These are phyloP conservation scores for Aspergillus hortae DNA, from an alignment of 2,329 filamentous ascomycete species.

Conservation along the genomic window DNA sequence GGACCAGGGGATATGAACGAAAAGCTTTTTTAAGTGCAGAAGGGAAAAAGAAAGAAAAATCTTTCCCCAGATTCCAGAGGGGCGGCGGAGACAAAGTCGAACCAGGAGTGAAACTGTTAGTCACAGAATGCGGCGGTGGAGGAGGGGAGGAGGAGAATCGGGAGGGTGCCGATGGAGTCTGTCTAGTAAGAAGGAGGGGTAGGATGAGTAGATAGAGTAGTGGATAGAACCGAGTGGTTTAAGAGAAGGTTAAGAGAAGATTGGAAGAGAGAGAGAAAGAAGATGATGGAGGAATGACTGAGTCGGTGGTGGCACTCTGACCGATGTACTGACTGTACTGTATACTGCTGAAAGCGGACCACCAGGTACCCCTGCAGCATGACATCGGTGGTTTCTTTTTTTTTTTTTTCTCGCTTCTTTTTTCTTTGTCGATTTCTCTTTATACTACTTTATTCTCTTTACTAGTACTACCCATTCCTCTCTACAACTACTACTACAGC, in stretches of 20 bases:
- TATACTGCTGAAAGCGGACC: no score
- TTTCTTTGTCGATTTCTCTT: background rate
- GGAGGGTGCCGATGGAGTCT: background rate
- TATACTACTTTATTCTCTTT: no score
- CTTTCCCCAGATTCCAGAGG: conserved; percentile 31
- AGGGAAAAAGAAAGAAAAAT: conserved; percentile 10
- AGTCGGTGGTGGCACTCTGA: no score
- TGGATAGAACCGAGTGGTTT: no score
- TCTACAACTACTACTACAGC: no score
- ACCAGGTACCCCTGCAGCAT: background rate
- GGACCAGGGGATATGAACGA: no score
- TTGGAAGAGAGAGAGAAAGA: background rate
- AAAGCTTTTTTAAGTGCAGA: background rate
- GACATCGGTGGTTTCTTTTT: background rate
- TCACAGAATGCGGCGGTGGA: conserved; percentile 24
- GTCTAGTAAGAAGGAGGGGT: no score
- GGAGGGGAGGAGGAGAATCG: background rate
- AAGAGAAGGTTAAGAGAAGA: background rate
- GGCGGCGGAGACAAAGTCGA: conserved; percentile 17
- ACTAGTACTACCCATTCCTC: no score
- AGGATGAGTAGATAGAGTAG: no score
- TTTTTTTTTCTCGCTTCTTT: background rate
- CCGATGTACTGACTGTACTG: no score
- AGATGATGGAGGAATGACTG: background rate
- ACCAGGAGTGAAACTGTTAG: conserved; percentile 30